These are phyloP conservation scores for Psilocybe mexicana DNA, from an alignment of 1,284 basidiomycete genomes.

Conservation along the genomic window DNA sequence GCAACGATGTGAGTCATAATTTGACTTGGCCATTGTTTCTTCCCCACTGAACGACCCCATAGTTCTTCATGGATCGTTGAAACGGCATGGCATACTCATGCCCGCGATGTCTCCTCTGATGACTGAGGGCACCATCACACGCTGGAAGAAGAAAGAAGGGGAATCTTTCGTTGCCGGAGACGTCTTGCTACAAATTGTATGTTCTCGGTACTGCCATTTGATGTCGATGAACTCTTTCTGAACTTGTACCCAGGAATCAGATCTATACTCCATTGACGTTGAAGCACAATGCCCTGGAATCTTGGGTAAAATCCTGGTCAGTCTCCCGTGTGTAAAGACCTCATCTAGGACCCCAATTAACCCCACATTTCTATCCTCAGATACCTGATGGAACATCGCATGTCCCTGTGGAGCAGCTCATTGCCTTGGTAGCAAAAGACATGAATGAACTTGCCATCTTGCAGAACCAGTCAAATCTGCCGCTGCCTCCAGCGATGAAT, in stretches of 20 bases:
- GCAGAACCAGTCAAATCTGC: constrained; percentile 21
- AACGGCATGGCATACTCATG: constrained; percentile 44
- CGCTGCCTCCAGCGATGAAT: constrained; percentile 27
- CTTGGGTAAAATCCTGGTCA: constrained; percentile 40
- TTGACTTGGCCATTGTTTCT: not conserved
- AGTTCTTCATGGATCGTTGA: constrained; percentile 37
- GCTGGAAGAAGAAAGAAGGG: constrained; percentile 46
- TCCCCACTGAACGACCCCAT: not conserved
- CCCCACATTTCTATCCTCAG: constrained; percentile 19
- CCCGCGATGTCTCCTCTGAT: constrained; percentile 48
- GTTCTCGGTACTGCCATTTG: constrained; percentile 10
- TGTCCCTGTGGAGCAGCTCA: constrained; percentile 42
- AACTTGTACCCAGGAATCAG: constrained; percentile 33
- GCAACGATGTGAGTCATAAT: constrained; percentile 21
- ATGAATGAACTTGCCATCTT: constrained; percentile 28
- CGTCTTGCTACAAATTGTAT: constrained; percentile 28
- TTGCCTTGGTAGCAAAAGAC: constrained; percentile 38
- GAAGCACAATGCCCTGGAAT: constrained; percentile 41
- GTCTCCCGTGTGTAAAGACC: constrained; percentile 5
- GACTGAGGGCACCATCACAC: constrained; percentile 43
- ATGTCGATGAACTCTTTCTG: constrained; percentile 2
- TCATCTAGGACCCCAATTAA: not conserved
- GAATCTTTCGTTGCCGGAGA: constrained; percentile 43
- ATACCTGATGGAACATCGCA: constrained; percentile 40
- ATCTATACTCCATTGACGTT: constrained; percentile 39